A percentile compares a stretch with the other conserved stretches of the same genome.
phyloP scores from a whole-genome alignment of 2,329 filamentous ascomycete genomes.

The Hypomyces perniciosus region DNA sequence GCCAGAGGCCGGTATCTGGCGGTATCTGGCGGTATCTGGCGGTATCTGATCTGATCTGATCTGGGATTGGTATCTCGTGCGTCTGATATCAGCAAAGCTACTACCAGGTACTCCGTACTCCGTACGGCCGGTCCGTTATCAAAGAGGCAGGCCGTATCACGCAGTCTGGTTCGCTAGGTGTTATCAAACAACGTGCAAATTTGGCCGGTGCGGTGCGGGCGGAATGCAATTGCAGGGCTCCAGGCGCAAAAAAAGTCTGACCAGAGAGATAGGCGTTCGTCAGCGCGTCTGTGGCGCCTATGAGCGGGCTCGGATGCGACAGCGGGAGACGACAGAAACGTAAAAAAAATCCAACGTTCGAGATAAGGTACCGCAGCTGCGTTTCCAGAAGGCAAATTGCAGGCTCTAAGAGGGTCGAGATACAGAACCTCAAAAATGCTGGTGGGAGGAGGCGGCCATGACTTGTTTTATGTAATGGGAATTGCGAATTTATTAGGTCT shows the following conservation, averaged over 20 bases:
- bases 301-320: constrained; percentile 14
- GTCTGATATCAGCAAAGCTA: background rate
- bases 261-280: constrained; percentile 20
- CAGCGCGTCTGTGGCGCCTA: constrained; percentile 24
- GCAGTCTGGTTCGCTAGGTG: background rate
- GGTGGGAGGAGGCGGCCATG: constrained; percentile 23
- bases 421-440: constrained; percentile 21
- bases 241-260: constrained; percentile 17
- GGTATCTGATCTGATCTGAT: background rate
- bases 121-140: background rate
- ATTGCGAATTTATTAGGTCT: constrained; percentile 18
- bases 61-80: constrained; percentile 5
- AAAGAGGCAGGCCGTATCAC: background rate
- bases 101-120: constrained; percentile 3
- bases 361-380: constrained; percentile 22
- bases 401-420: constrained; percentile 15
- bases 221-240: constrained; percentile 12
- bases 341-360: constrained; percentile 12
- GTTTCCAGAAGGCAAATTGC: constrained; percentile 13
- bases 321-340: constrained; percentile 10
- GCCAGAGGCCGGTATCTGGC: constrained; percentile 19
- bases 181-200: no score
- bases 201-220: background rate
- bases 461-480: constrained; percentile 36
- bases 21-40: constrained; percentile 14